Base-by-base conservation (phyloP, 768 basidiomycete species). In the Phanerochaete carnosa region DNA sequence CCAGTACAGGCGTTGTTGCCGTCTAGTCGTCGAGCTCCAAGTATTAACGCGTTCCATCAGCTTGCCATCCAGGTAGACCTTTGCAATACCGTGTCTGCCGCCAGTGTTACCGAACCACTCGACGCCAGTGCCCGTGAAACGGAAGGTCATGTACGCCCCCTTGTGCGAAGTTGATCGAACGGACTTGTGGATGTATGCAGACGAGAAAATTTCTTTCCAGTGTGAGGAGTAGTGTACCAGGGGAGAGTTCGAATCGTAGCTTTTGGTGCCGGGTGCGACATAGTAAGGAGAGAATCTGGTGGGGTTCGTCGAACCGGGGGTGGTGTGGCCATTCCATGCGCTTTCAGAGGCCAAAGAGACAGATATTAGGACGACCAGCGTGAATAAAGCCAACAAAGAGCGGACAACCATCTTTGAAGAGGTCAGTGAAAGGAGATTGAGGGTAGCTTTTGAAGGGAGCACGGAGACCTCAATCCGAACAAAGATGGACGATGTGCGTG, bases 41-140 rank as follows among this genome's bases (percentile, higher is more conserved):
- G 77, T 65, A 66, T 89, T 79, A 50, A 89, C 76, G 19, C 67
- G 73, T 26, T 76, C 68, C 16, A 78, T 67, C 26, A 74, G 73
- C 45, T 72, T 70, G 22, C 86, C 85, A 60, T 92, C 86, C 19
- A 92, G 74, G 55, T 77, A 82, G 13, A 92, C 79, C 25, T 78
- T 64, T 3, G 85, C 78, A 9, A 79, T 69, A 15, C 90, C 86
- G 66, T 90, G 84, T 16, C 64, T 70, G 43, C 68, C 75, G 64
- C 82, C 84, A 43, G 74, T 77, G 66, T 78, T 81, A 30, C 90
- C 90, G 64, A 91, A 92, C 86, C 85, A 89, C 72, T 92, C 90
- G 64, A 92, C 79, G 0, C 88, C 88, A 13, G 86, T 88, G 15
- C 90, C 90, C n/a, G 75, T 75, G 72, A 91, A 91, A 2, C 79